These are phyloP conservation scores for Kwoniella mangroviensis DNA, from an alignment of 768 basidiomycete genomes.

Conservation along the genomic window DNA sequence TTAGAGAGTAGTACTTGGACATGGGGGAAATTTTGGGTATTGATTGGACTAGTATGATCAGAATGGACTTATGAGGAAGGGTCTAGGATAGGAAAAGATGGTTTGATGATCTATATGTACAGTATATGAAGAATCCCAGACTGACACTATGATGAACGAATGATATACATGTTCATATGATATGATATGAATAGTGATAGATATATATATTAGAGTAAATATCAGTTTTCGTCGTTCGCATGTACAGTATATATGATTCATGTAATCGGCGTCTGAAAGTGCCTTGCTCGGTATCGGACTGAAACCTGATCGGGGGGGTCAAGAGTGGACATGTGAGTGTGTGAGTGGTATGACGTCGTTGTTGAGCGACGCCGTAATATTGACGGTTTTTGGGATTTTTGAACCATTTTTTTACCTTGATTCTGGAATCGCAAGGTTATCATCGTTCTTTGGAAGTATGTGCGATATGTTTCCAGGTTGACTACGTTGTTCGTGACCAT, in stretches of 20 bases:
- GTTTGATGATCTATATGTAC: background rate
- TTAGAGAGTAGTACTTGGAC: background rate
- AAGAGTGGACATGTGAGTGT: no score
- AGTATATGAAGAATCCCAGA: background rate
- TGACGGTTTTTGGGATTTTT: constrained; percentile 8
- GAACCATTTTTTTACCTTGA: background rate
- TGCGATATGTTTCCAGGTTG: background rate
- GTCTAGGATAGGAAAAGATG: background rate
- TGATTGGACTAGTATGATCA: no score
- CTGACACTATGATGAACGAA: background rate
- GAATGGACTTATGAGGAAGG: no score
- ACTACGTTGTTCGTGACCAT: background rate
- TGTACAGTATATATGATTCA: background rate
- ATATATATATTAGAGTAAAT: background rate
- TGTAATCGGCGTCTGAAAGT: background rate
- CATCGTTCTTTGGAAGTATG: background rate
- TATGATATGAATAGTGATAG: background rate
- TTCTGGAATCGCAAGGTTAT: background rate
- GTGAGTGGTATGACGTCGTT: constrained; percentile 5
- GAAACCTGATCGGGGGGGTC: background rate
- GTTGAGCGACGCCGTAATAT: constrained; percentile 8
- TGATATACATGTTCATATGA: background rate
- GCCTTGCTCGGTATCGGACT: background rate
- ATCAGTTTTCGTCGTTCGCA: background rate
- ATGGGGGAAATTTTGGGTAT: background rate